phyloP scores from a whole-genome alignment of 352 stramenopile species.

The Phytopythium cucurbitacearum region DNA sequence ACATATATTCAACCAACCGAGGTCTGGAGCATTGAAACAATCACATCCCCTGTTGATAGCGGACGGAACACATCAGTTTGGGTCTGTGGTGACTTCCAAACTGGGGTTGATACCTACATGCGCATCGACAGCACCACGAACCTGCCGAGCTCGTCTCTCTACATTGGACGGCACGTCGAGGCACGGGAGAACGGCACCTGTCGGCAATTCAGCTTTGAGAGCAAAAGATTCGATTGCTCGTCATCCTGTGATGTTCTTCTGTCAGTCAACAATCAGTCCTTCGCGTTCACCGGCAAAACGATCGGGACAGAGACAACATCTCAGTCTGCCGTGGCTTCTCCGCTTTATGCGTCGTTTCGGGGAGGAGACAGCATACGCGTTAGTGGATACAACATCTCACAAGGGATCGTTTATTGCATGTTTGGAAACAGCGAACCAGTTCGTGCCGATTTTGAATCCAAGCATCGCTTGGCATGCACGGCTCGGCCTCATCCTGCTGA shows the following conservation, averaged over 20 bases:
- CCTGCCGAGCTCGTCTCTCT: no score
- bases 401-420: slow-evolving; percentile 18
- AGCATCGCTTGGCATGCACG: slow-evolving; percentile 18
- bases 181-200: neutral
- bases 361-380: slow-evolving; percentile 27
- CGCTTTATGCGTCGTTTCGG: slow-evolving; percentile 21
- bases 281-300: slow-evolving; percentile 15
- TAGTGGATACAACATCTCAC: slow-evolving; percentile 13
- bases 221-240: slow-evolving; percentile 5
- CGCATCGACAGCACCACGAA: no score
- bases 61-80: slow-evolving; percentile 1
- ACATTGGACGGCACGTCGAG: neutral
- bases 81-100: slow-evolving; percentile 1
- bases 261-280: slow-evolving; percentile 44
- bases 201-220: neutral
- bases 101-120: no score
- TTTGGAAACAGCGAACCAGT: slow-evolving; percentile 15
- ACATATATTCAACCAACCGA: slow-evolving; percentile 19
- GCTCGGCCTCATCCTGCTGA: slow-evolving; percentile 19
- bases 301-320: slow-evolving; percentile 9
- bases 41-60: slow-evolving; percentile 5
- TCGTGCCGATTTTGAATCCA: slow-evolving; percentile 5
- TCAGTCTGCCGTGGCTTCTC: slow-evolving; percentile 10
- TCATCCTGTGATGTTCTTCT: slow-evolving; percentile 22
- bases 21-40: slow-evolving; percentile 17